Evolutionary conservation across 2,329 filamentous ascomycete genomes (phyloP).

Genomic region (Grosmannia huntii): DNA sequence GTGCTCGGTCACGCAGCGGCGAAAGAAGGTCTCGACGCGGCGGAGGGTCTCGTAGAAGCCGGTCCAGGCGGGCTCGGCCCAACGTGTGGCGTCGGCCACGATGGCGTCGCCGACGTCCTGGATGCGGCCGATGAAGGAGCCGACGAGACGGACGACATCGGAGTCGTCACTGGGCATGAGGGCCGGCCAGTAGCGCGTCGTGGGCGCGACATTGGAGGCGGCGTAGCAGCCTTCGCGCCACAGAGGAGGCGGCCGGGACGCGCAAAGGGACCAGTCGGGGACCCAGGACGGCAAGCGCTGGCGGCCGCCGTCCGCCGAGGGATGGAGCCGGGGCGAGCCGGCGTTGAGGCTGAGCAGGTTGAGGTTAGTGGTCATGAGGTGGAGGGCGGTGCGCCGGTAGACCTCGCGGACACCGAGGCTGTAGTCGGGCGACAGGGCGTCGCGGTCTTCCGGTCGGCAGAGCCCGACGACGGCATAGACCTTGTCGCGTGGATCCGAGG

Average conservation of each 20-base stretch:
- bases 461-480: background rate
- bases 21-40: background rate
- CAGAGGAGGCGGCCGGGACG: background rate
- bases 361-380: background rate
- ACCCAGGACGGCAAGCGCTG: background rate
- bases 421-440: background rate
- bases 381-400: background rate
- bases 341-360: background rate
- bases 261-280: background rate
- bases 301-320: background rate
- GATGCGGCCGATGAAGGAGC: background rate
- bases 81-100: background rate
- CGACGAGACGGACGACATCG: background rate
- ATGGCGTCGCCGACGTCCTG: background rate
- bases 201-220: background rate
- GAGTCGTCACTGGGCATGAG: background rate
- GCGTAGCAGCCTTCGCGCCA: background rate
- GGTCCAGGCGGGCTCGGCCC: background rate
- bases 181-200: background rate
- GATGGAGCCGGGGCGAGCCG: background rate
- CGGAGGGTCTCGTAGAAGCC: background rate
- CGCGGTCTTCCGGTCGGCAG: background rate
- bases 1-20: background rate
- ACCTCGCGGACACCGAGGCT: background rate
- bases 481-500: background rate